These are phyloP conservation scores for Puccinia polysora DNA, from an alignment of 1,284 basidiomycete genomes.

Conservation along the genomic window DNA sequence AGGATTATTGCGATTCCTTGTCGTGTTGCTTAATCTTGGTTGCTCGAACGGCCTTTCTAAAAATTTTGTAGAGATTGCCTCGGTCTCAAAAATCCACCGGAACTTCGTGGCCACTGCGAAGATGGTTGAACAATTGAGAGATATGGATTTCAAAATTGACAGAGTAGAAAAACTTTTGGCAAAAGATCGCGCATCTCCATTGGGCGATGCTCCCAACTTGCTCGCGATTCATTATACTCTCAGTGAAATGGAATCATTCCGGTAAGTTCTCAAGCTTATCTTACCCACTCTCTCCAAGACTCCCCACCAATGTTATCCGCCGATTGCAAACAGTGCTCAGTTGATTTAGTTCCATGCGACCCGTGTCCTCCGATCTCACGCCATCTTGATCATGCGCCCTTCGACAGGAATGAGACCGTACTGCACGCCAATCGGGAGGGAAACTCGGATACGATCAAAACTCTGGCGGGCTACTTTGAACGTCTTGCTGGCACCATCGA, in stretches of 20 bases:
- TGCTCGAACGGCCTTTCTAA: conserved; percentile 32
- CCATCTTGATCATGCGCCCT: not conserved
- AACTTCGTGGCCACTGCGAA: conserved; percentile 93
- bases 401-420: conserved; percentile 35
- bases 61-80: conserved; percentile 52
- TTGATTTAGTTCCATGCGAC: conserved; percentile 64
- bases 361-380: not conserved
- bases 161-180: conserved; percentile 72
- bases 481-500: conserved; percentile 35
- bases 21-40: not conserved
- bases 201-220: conserved; percentile 79
- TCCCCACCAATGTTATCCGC: conserved; percentile 58
- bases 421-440: conserved; percentile 40
- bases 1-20: not conserved
- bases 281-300: no score
- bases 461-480: conserved; percentile 37
- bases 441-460: conserved; percentile 15
- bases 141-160: conserved; percentile 80
- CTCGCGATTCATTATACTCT: conserved; percentile 86
- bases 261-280: conserved; percentile 59
- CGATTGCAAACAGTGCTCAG: conserved; percentile 57
- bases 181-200: conserved; percentile 65
- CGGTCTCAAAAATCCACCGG: conserved; percentile 88
- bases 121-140: conserved; percentile 84
- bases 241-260: conserved; percentile 80